Evolutionary conservation across 2,329 filamentous ascomycete species (phyloP), one percentile per base, ranked within the genome.

Genomic region (Xylaria polymorpha): DNA sequence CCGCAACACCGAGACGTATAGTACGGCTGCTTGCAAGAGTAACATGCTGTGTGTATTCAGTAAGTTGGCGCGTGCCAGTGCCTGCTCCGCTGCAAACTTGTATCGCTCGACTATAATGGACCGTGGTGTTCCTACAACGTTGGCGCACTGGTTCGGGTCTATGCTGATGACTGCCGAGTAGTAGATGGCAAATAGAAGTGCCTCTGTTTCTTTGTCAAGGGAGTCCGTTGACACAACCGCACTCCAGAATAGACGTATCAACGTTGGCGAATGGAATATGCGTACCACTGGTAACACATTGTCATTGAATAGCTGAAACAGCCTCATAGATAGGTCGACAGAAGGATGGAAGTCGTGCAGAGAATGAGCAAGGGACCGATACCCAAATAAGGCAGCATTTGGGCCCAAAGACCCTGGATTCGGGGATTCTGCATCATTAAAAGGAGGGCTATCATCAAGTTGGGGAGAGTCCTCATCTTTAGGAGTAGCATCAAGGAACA

Each of bases 41-140:
- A 89, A 81, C 22, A 88, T 80, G 74, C 89, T 90, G 66, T 89
- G 86, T 8, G 87, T 89, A 65, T 85, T 87, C 1, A 92, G 76
- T 60, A 92, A 85, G 70, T 89, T 87, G 8, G 89, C 89, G 59
- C 87, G 83, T 3, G 90, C 86, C 53, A 92, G 80, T 1, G 87
- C 87, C 75, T 91, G 89, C 74, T 91, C 89, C 2, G 88, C 79
- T 1, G 85, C 89, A 74, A 90, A 90, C 9, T 89, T 86, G 76
- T 90, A 91, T 58, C 84, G 85, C 55, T 80, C 81, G 32, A 90
- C 79, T 7, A 86, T 75, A 1, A 79, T 72, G 7, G 80, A 72
- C 64, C 87, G 85, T 39, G 86, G 84, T 77, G 88, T 84, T 12
- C 86, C 85, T 44, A 90, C 81, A 25, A 80, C 76, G 15, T 77